A percentile compares a stretch with the other conserved stretches of the same genome.
These are phyloP conservation scores for Neonectria coccinea DNA, from an alignment of 2,329 filamentous ascomycete genomes.

Conservation along the genomic window DNA sequence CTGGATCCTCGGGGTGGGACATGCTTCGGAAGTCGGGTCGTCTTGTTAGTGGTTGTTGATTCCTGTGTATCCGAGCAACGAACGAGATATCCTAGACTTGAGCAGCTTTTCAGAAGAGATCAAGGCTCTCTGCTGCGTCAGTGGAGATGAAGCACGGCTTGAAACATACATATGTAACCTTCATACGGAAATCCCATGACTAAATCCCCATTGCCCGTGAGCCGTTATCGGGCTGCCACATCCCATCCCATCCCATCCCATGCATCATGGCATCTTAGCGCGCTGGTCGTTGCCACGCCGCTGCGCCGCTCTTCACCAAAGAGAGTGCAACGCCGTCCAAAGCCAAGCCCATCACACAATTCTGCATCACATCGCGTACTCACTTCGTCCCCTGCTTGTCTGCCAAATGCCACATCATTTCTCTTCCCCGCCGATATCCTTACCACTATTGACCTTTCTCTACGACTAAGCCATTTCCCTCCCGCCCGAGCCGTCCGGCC, in stretches of 20 bases:
- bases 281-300: slow-evolving; percentile 9
- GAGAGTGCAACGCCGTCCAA: slow-evolving; percentile 4
- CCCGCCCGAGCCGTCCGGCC: slow-evolving; percentile 36
- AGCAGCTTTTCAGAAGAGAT: neutral
- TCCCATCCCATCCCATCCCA: neutral
- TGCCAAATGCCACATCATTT: neutral
- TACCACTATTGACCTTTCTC: slow-evolving; percentile 11
- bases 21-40: slow-evolving; percentile 30
- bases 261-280: slow-evolving; percentile 6
- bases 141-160: neutral
- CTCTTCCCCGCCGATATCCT: slow-evolving; percentile 23
- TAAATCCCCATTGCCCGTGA: neutral
- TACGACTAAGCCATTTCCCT: neutral
- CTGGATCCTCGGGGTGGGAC: slow-evolving; percentile 19
- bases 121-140: neutral
- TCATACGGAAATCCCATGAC: neutral
- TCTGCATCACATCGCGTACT: slow-evolving; percentile 23
- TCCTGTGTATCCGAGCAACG: neutral
- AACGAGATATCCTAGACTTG: neutral
- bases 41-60: slow-evolving; percentile 19
- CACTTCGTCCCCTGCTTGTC: slow-evolving; percentile 5
- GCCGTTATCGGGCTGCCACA: neutral
- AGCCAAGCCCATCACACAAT: slow-evolving; percentile 27
- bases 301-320: slow-evolving; percentile 10
- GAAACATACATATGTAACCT: too few relatives aligned